Percentiles rank a stretch among this genome's conserved stretches.
phyloP scores from a whole-genome alignment of 2,329 filamentous ascomycete species.

The Colletotrichum sp. region DNA sequence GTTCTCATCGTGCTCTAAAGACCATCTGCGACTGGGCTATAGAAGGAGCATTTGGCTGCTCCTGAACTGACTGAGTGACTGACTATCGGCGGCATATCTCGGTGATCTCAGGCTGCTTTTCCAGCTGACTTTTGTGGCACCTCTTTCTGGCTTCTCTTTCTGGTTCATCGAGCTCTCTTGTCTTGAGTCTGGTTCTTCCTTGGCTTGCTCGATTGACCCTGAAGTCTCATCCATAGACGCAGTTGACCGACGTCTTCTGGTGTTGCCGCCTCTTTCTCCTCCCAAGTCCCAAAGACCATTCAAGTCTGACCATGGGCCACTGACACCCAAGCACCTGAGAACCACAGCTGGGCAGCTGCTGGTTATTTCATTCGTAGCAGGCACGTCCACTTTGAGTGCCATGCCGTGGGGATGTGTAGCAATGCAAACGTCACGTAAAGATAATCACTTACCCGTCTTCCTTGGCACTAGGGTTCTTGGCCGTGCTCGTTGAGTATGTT shows the following conservation, averaged over 20 bases:
- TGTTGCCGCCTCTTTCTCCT: conserved; percentile 11
- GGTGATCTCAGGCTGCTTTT: conserved; percentile 22
- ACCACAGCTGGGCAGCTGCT: conserved; percentile 11
- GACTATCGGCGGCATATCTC: conserved; percentile 24
- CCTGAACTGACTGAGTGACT: conserved; percentile 21
- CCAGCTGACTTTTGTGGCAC: conserved; percentile 15
- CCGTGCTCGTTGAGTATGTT: conserved; percentile 31
- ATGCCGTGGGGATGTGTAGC: not conserved
- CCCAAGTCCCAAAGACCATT: conserved; percentile 15
- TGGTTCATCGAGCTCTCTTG: not conserved
- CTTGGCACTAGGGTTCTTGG: conserved; percentile 73
- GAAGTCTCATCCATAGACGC: conserved; percentile 11
- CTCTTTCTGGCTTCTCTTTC: conserved; percentile 23
- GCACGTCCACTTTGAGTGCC: not conserved
- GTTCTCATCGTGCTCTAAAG: conserved; percentile 46
- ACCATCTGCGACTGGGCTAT: conserved; percentile 54
- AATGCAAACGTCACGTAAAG: conserved; percentile 9
- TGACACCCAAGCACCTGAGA: not conserved
- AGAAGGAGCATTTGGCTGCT: conserved; percentile 33
- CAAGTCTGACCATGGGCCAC: not conserved
- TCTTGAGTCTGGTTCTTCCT: conserved; percentile 11
- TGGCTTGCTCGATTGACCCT: conserved; percentile 13
- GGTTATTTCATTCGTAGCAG: not conserved
- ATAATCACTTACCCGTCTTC: conserved; percentile 80
- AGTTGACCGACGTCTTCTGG: not conserved